A percentile compares a stretch with the other conserved stretches of the same genome.
Evolutionary conservation across 257 asterid genomes (phyloP).

Genomic region (Haberlea rhodopensis): DNA sequence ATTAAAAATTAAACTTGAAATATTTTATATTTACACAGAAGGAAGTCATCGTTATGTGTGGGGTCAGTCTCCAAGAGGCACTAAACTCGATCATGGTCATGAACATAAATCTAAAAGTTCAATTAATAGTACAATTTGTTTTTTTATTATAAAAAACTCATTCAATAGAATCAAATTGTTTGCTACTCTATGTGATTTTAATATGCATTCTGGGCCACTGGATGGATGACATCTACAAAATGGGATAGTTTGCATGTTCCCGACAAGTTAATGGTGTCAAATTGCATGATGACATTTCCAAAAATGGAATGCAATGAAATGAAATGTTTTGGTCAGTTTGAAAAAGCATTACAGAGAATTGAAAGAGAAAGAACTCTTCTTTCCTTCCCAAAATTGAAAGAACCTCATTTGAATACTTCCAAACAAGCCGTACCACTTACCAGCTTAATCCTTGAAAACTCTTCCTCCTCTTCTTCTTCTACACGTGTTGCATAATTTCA

Average conservation of each 20-base stretch:
- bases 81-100: not conserved
- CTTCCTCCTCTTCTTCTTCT: too few relatives aligned
- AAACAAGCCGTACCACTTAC: slow-evolving; percentile 27
- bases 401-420: slow-evolving; percentile 29
- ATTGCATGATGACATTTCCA: slow-evolving; percentile 64
- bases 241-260: slow-evolving; percentile 89
- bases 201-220: slow-evolving; percentile 33
- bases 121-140: not conserved
- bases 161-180: not conserved
- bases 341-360: slow-evolving; percentile 36
- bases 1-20: too few relatives aligned
- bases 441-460: slow-evolving; percentile 14
- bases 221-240: slow-evolving; percentile 49
- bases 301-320: slow-evolving; percentile 27
- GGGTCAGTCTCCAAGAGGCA: not conserved
- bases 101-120: not conserved
- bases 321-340: slow-evolving; percentile 34
- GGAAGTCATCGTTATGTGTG: too few relatives aligned
- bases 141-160: slow-evolving; percentile 6
- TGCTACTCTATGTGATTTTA: slow-evolving; percentile 30
- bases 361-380: slow-evolving; percentile 27
- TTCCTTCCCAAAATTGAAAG: slow-evolving; percentile 38
- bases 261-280: slow-evolving; percentile 69
- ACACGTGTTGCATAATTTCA: too few relatives aligned
- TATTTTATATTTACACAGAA: too few relatives aligned